phyloP scores from a whole-genome alignment of 805 yeast genomes.

The Barnettozyma sp. region DNA sequence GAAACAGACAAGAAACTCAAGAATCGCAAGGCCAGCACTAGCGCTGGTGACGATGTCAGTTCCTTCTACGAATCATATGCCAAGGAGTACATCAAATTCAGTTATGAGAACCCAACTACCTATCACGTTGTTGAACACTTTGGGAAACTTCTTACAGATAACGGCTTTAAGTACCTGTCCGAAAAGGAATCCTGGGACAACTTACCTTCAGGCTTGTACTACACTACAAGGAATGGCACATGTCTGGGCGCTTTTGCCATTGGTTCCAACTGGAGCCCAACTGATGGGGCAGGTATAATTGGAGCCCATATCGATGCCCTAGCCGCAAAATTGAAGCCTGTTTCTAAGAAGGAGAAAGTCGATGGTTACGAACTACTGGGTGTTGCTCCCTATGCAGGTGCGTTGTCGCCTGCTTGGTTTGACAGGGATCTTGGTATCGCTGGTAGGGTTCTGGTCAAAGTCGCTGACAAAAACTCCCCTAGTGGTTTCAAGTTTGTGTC shows the following conservation, averaged over 20 bases:
- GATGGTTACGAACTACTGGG: conserved; percentile 78
- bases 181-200: conserved; percentile 46
- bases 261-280: conserved; percentile 60
- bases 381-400: conserved; percentile 80
- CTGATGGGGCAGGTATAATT: conserved; percentile 59
- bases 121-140: conserved; percentile 61
- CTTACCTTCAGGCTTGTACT: conserved; percentile 47
- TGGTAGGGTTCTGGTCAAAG: conserved; percentile 59
- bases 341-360: conserved; percentile 48
- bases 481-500: conserved; percentile 31
- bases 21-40: too few species aligned
- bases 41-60: conserved; percentile 21
- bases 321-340: conserved; percentile 64
- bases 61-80: conserved; percentile 29
- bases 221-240: conserved; percentile 62
- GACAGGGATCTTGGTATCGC: conserved; percentile 85
- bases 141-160: conserved; percentile 38
- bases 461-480: conserved; percentile 24
- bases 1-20: not conserved
- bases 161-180: conserved; percentile 59
- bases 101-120: conserved; percentile 65
- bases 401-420: conserved; percentile 60
- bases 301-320: conserved; percentile 76
- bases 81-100: conserved; percentile 61
- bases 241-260: conserved; percentile 62